Evolutionary conservation across 2,329 filamentous ascomycete species (phyloP).

Genomic region (Torrubiellomyces zombiae): DNA sequence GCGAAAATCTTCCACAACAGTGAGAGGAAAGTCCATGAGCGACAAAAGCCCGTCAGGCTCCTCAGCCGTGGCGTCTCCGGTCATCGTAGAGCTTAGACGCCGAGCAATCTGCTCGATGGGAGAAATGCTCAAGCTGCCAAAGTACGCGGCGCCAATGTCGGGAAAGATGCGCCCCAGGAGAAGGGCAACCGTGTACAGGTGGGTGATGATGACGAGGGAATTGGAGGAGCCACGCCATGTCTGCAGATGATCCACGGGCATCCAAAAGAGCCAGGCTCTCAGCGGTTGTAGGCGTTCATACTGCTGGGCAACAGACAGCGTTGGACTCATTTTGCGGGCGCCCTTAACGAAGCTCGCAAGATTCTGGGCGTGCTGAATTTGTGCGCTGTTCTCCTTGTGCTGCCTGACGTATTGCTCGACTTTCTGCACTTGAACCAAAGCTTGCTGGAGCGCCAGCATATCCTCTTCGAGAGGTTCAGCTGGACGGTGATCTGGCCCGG

Average conservation of each 20-base stretch:
- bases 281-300: constrained; percentile 82
- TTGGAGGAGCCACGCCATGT: constrained; percentile 59
- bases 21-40: constrained; percentile 57
- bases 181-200: constrained; percentile 81
- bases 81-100: constrained; percentile 53
- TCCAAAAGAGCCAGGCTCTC: constrained; percentile 89
- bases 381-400: constrained; percentile 50
- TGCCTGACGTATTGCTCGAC: constrained; percentile 53
- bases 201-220: constrained; percentile 68
- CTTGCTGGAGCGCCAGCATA: constrained; percentile 48
- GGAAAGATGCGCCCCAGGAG: constrained; percentile 83
- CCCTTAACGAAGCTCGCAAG: constrained; percentile 58
- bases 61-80: constrained; percentile 32
- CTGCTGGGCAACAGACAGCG: constrained; percentile 60
- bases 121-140: constrained; percentile 59
- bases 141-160: constrained; percentile 78
- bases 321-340: constrained; percentile 52
- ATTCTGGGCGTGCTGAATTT: constrained; percentile 51
- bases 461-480: constrained; percentile 53
- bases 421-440: constrained; percentile 48
- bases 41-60: constrained; percentile 43
- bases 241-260: constrained; percentile 71
- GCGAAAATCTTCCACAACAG: constrained; percentile 53
- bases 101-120: constrained; percentile 78
- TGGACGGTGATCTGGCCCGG: constrained; percentile 42